Evolutionary conservation across 768 basidiomycete species (phyloP).

Genomic region (Xerocomellus dryophilus): DNA sequence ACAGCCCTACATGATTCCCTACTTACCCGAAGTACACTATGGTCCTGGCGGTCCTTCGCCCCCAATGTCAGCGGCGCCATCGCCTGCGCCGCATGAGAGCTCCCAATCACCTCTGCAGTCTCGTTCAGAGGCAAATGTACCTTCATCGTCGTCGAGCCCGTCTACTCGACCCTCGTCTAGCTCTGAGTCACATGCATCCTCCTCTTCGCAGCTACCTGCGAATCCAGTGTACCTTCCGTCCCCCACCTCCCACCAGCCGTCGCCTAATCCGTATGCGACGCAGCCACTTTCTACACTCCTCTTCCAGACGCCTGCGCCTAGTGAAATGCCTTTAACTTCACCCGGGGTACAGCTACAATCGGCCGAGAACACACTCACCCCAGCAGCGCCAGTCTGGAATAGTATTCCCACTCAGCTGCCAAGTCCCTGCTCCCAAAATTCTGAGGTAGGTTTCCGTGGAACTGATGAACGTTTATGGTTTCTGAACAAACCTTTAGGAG

Average conservation of each 20-base stretch:
- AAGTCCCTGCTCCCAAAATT: background rate
- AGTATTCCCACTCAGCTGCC: slow-evolving; percentile 1
- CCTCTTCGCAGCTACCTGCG: slow-evolving; percentile 8
- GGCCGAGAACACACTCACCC: background rate
- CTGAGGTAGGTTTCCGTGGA: slow-evolving; percentile 8
- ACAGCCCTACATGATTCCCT: slow-evolving; percentile 24
- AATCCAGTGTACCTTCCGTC: background rate
- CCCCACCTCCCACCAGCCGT: slow-evolving; percentile 12
- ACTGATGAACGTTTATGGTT: background rate
- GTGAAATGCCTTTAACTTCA: background rate
- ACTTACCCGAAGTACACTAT: slow-evolving; percentile 23
- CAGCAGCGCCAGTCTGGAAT: slow-evolving; percentile 10
- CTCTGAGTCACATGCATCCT: slow-evolving; percentile 18
- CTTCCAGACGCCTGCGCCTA: background rate
- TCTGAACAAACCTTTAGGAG: slow-evolving; percentile 7
- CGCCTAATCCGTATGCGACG: slow-evolving; percentile 6
- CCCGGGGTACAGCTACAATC: slow-evolving; percentile 3
- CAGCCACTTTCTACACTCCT: slow-evolving; percentile 6
- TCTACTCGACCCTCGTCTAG: slow-evolving; percentile 8
- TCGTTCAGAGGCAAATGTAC: slow-evolving; percentile 7
- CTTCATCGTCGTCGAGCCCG: slow-evolving; percentile 14
- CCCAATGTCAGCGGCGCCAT: slow-evolving; percentile 49
- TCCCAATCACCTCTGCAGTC: slow-evolving; percentile 14
- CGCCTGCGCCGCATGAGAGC: slow-evolving; percentile 34
- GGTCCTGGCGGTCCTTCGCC: slow-evolving; percentile 49